Percentiles rank a stretch among this genome's conserved stretches.
Conservation (phyloP, 352 stramenopile species). For the Globisporangium camurandrum region DNA sequence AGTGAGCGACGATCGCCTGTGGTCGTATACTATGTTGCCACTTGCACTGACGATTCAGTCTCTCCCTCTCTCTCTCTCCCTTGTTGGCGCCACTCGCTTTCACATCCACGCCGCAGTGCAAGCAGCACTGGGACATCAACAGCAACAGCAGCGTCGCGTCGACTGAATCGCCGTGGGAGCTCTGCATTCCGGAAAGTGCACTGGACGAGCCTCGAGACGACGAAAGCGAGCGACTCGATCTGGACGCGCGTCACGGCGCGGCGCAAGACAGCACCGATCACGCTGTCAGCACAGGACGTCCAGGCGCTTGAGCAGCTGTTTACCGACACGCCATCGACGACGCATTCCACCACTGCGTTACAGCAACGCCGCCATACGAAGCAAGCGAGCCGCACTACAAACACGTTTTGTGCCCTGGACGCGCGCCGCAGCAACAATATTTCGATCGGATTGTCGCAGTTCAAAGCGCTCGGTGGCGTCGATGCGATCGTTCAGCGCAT, state of each 20-base stretch:
- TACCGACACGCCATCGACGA: constrained; percentile 17
- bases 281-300: constrained; percentile 62
- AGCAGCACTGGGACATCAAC: too few species aligned
- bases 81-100: too few species aligned
- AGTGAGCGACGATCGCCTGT: too few species aligned
- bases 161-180: constrained; percentile 28
- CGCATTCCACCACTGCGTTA: not conserved
- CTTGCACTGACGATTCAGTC: not conserved
- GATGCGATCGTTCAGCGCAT: constrained; percentile 40
- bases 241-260: constrained; percentile 60
- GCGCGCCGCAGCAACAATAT: constrained; percentile 77
- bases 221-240: constrained; percentile 54
- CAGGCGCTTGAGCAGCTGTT: constrained; percentile 54
- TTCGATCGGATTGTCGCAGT: constrained; percentile 70
- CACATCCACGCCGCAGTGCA: too few species aligned
- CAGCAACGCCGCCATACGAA: constrained; percentile 4
- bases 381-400: constrained; percentile 20
- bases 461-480: constrained; percentile 46
- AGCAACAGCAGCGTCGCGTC: constrained; percentile 4
- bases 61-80: too few species aligned
- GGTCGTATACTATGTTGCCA: not conserved
- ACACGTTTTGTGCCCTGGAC: constrained; percentile 53
- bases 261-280: constrained; percentile 59
- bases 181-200: constrained; percentile 69
- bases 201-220: constrained; percentile 64